Conservation (phyloP, 768 basidiomycete genomes). For the Sarcomyxa edulis region DNA sequence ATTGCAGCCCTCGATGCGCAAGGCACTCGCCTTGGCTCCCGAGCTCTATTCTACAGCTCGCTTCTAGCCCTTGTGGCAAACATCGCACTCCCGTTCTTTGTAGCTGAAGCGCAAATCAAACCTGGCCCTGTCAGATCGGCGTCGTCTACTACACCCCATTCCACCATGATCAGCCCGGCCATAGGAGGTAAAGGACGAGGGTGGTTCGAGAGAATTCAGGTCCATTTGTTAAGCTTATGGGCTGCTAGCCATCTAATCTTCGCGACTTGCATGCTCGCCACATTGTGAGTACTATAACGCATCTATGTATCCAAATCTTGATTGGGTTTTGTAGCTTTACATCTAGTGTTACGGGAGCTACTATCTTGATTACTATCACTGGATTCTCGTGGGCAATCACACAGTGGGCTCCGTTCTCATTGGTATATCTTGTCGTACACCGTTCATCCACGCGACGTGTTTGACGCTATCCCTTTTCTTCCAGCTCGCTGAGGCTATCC, state of each 20-base stretch:
- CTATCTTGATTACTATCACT: slow-evolving; percentile 66
- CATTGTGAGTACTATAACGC: slow-evolving; percentile 61
- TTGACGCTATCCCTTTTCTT: not conserved
- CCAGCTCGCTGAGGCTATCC: slow-evolving; percentile 82
- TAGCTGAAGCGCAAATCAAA: slow-evolving; percentile 32
- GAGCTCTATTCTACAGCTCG: slow-evolving; percentile 77
- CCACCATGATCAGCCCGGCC: not conserved
- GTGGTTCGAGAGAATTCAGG: slow-evolving; percentile 35
- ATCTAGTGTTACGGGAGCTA: slow-evolving; percentile 63
- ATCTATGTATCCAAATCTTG: not conserved
- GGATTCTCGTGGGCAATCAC: slow-evolving; percentile 93
- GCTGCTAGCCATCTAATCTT: slow-evolving; percentile 72
- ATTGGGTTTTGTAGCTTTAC: slow-evolving; percentile 51
- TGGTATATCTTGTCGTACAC: slow-evolving; percentile 44
- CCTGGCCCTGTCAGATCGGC: no score
- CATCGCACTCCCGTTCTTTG: slow-evolving; percentile 65
- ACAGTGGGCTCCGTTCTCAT: slow-evolving; percentile 89
- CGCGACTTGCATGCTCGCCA: slow-evolving; percentile 71
- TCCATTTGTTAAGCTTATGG: slow-evolving; percentile 74
- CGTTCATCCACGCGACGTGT: not conserved
- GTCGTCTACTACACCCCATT: no score
- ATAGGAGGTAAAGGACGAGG: slow-evolving; percentile 16
- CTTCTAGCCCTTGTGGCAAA: slow-evolving; percentile 64
- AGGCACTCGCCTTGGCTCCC: slow-evolving; percentile 77
- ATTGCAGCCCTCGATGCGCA: slow-evolving; percentile 42